phyloP scores from a whole-genome alignment of 805 yeast genomes.

The Yamadazyma sp. region DNA sequence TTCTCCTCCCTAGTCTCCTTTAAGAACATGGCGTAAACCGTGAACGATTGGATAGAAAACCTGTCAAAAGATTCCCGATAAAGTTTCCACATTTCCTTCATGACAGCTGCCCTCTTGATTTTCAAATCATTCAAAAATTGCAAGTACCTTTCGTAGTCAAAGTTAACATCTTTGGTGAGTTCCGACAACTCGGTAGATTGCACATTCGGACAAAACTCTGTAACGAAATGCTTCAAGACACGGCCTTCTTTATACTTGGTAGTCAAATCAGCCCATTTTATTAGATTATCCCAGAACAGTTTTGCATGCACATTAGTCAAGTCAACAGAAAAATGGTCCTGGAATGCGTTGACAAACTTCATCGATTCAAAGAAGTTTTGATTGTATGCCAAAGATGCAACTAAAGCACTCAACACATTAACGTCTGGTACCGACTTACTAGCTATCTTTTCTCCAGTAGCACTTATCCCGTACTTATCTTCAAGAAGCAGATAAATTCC shows the following conservation, averaged over 20 bases:
- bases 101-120: constrained; percentile 25
- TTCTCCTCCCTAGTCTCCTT: constrained; percentile 23
- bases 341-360: constrained; percentile 37
- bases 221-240: constrained; percentile 29
- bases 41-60: constrained; percentile 26
- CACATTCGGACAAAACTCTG: constrained; percentile 16
- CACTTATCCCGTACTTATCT: constrained; percentile 32
- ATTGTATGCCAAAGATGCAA: constrained; percentile 34
- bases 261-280: constrained; percentile 38
- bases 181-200: constrained; percentile 18
- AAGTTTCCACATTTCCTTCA: constrained; percentile 37
- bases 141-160: constrained; percentile 40
- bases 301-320: constrained; percentile 18
- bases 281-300: constrained; percentile 36
- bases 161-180: constrained; percentile 32
- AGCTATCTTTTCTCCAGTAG: constrained; percentile 21
- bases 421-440: constrained; percentile 20
- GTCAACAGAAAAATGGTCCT: constrained; percentile 26
- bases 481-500: constrained; percentile 27
- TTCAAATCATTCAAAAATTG: constrained; percentile 24
- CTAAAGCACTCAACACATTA: constrained; percentile 26
- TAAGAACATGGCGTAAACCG: constrained; percentile 23
- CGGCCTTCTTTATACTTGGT: constrained; percentile 28
- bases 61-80: constrained; percentile 22
- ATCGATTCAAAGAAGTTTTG: constrained; percentile 30